phyloP scores from a whole-genome alignment of 306 rosid species.

The Leucaena leucocephala region DNA sequence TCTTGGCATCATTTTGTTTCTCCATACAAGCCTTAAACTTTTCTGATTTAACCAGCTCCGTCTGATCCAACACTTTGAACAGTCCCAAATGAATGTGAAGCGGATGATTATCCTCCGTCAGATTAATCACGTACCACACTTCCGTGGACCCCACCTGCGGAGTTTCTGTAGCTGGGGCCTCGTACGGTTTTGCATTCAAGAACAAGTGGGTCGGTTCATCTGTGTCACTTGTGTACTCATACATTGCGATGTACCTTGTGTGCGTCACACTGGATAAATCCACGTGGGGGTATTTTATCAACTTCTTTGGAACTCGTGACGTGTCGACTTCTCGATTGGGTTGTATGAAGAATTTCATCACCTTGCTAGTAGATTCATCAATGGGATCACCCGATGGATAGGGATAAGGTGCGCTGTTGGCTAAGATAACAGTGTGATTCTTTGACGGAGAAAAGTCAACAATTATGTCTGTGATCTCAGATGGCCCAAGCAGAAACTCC shows the following conservation, averaged over 20 bases:
- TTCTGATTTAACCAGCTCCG: conserved; percentile 48
- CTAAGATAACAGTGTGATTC: conserved; percentile 42
- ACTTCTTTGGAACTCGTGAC: conserved; percentile 43
- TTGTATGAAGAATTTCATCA: conserved; percentile 59
- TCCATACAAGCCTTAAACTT: conserved; percentile 69
- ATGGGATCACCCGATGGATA: conserved; percentile 75
- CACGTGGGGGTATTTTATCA: conserved; percentile 51
- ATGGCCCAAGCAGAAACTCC: conserved; percentile 71
- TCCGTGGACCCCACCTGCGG: conserved; percentile 72
- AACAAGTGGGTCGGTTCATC: conserved; percentile 75
- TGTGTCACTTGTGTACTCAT: conserved; percentile 57
- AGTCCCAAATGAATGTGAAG: conserved; percentile 78
- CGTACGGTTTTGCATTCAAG: conserved; percentile 62
- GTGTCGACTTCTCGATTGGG: conserved; percentile 47
- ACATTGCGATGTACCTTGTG: conserved; percentile 72
- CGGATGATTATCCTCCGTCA: conserved; percentile 87
- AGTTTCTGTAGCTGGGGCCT: conserved; percentile 63
- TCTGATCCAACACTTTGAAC: conserved; percentile 68
- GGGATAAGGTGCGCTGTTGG: conserved; percentile 69
- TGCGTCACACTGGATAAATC: conserved; percentile 47
- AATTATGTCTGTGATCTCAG: conserved; percentile 80
- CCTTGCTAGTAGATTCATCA: conserved; percentile 53
- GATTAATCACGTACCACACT: conserved; percentile 79
- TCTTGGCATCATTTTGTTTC: conserved; percentile 58
- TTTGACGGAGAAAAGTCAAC: conserved; percentile 63